Conservation (phyloP, 2,329 filamentous ascomycete species). For the Epichloe sylvatica region DNA sequence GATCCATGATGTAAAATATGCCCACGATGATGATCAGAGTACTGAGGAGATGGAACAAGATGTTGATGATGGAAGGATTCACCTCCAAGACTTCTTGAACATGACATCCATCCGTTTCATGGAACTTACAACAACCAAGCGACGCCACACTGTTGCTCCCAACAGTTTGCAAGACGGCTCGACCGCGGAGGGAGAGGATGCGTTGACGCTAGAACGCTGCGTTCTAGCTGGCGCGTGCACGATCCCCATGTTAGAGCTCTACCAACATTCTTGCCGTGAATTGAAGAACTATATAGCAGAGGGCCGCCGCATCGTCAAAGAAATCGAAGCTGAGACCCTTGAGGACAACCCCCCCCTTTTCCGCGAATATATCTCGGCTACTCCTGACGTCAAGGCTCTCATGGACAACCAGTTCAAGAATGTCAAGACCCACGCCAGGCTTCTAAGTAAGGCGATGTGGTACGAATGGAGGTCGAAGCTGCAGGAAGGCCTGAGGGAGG, state of each 20-base stretch:
- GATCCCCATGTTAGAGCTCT: conserved; percentile 83
- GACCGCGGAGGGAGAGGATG: conserved; percentile 30
- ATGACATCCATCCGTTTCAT: conserved; percentile 97
- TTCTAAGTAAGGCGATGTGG: conserved; percentile 92
- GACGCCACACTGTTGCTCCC: conserved; percentile 67
- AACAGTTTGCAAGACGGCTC: conserved; percentile 29
- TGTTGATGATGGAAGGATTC: conserved; percentile 48
- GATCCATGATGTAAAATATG: conserved; percentile 29
- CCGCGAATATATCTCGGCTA: conserved; percentile 76
- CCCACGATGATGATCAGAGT: conserved; percentile 27
- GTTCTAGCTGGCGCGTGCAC: conserved; percentile 85
- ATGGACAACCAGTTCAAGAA: conserved; percentile 98
- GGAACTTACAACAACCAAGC: conserved; percentile 93
- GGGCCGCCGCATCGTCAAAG: conserved; percentile 74
- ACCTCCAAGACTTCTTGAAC: conserved; percentile 83
- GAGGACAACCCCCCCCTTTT: conserved; percentile 91
- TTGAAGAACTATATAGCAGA: conserved; percentile 95
- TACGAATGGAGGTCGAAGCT: conserved; percentile 95
- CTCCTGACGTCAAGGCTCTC: conserved; percentile 65
- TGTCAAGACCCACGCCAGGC: conserved; percentile 79
- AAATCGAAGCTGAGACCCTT: conserved; percentile 79
- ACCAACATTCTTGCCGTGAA: conserved; percentile 90
- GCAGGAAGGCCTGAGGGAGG: conserved; percentile 65
- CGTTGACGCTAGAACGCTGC: conserved; percentile 55
- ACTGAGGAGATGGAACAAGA: conserved; percentile 32